Evolutionary conservation across 2,329 filamentous ascomycete genomes (phyloP).

Genomic region (Pseudogymnoascus destructans): DNA sequence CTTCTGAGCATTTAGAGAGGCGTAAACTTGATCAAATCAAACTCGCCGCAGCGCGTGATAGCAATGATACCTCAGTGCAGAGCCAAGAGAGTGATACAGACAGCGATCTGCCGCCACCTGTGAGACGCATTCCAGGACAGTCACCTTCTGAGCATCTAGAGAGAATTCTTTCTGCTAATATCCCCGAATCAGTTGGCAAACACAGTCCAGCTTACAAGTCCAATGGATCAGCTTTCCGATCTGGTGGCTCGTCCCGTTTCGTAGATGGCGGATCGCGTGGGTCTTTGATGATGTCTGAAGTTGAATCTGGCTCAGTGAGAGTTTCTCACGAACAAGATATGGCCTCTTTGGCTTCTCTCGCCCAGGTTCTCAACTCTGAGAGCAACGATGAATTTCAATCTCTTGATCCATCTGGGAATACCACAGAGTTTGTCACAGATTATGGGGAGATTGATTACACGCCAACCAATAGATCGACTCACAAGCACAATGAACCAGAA

Average conservation of each 20-base stretch:
- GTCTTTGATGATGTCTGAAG: background rate
- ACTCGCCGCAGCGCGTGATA: background rate
- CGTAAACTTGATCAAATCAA: background rate
- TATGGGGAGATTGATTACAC: background rate
- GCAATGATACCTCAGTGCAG: background rate
- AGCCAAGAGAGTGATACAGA: background rate
- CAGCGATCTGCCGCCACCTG: background rate
- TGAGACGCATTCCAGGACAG: background rate
- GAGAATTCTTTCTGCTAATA: background rate
- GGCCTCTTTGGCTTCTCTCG: slow-evolving; percentile 19
- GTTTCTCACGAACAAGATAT: slow-evolving; percentile 21
- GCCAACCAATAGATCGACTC: background rate
- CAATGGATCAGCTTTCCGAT: background rate
- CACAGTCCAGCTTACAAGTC: background rate
- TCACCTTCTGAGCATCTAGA: slow-evolving; percentile 7
- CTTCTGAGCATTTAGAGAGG: background rate
- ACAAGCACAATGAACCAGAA: background rate
- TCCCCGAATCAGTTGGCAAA: background rate
- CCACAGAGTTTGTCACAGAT: background rate
- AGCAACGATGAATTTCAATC: background rate
- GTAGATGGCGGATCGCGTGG: background rate
- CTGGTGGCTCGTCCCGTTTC: background rate
- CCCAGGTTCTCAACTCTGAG: slow-evolving; percentile 14
- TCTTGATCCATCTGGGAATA: background rate
- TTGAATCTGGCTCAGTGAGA: background rate